A percentile compares a stretch with the other conserved stretches of the same genome.
Conservation (phyloP, 495 filamentous ascomycete species). For the Podospora appendiculata region DNA sequence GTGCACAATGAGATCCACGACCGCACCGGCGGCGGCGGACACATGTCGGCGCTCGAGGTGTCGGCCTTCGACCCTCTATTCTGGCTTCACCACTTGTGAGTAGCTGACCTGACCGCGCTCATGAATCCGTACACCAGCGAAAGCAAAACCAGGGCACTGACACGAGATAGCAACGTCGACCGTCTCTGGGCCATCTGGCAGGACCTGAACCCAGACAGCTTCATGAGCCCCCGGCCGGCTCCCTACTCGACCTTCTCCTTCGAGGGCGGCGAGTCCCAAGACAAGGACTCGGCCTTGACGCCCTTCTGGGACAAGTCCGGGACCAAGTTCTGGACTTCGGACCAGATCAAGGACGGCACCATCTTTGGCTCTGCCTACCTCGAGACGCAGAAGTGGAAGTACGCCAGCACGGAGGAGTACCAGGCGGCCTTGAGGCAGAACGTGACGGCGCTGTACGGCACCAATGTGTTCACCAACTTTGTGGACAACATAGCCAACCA, state of each 20-base stretch:
- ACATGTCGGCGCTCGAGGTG: slow-evolving; percentile 55
- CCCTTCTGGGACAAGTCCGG: slow-evolving; percentile 37
- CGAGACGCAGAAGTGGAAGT: slow-evolving; percentile 36
- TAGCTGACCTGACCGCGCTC: no score
- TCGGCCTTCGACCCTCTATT: slow-evolving; percentile 69
- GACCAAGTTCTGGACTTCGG: slow-evolving; percentile 39
- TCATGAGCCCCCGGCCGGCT: slow-evolving; percentile 41
- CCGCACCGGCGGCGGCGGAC: slow-evolving; percentile 45
- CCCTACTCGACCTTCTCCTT: slow-evolving; percentile 45
- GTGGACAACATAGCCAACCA: slow-evolving; percentile 7
- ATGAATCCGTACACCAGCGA: no score
- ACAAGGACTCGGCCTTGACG: slow-evolving; percentile 27
- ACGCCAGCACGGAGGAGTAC: slow-evolving; percentile 3
- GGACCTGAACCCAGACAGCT: slow-evolving; percentile 51
- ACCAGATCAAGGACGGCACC: slow-evolving; percentile 25
- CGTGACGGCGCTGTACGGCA: slow-evolving; percentile 16
- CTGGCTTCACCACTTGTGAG: slow-evolving; percentile 55
- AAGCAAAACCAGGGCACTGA: not conserved
- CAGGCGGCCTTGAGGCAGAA: slow-evolving; percentile 8
- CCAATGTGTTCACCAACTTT: slow-evolving; percentile 18
- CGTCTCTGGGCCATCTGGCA: slow-evolving; percentile 67
- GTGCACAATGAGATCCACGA: slow-evolving; percentile 60
- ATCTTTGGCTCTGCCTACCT: slow-evolving; percentile 54
- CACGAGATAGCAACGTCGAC: slow-evolving; percentile 41
- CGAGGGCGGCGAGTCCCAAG: slow-evolving; percentile 28